Base-by-base conservation (phyloP, 1,139 yeast species). In the Suhomyces terraborum region DNA sequence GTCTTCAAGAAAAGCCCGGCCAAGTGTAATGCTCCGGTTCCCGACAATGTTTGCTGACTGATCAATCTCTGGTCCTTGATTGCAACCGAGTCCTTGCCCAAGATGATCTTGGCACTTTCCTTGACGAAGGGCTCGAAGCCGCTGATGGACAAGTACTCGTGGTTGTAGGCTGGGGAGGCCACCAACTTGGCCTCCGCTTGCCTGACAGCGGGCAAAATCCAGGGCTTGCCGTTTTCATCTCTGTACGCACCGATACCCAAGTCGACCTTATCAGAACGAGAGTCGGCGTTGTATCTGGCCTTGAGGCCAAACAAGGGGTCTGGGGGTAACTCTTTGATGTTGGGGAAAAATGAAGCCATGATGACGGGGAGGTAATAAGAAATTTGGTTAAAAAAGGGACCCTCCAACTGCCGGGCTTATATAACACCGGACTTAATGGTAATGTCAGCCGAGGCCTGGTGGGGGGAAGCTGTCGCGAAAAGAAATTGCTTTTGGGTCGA, bases 161-260 rank as follows among this genome's bases (percentile, higher is more conserved):
- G 98, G 73, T 93, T 88, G 66, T 82, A 84, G 30, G 66, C 69
- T 14, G 85, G 81, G n/a, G 67, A 63, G 28, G 56, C 58, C 17
- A 69, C 54, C 54, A 73, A 66, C 53, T 68, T 66, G 42, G 71
- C 64, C 64, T 89, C 97, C 35, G 95, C 95, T 51, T 72, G 67
- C 50, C 69, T 78, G 12, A 93, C 98, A 8, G 95, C 82, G 6
- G 96, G 95, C 40, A 93, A 74, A 41, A 93, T 89, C 88, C 93
- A 91, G 38, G 98, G 97, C 66, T 88, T 86, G 42, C 97, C 98
- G 51, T 69, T 66, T 64, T 88, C 85, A 63, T 91, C 97, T 66
- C 98, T 81, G 75, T 93, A 93, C 35, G 98, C 98, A 50, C 98
- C 98, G 47, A 91, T 91, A 42, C 97, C 97, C 51, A 88, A 73